Conservation (phyloP, 805 yeast species). For the Ogataea naganishii region DNA sequence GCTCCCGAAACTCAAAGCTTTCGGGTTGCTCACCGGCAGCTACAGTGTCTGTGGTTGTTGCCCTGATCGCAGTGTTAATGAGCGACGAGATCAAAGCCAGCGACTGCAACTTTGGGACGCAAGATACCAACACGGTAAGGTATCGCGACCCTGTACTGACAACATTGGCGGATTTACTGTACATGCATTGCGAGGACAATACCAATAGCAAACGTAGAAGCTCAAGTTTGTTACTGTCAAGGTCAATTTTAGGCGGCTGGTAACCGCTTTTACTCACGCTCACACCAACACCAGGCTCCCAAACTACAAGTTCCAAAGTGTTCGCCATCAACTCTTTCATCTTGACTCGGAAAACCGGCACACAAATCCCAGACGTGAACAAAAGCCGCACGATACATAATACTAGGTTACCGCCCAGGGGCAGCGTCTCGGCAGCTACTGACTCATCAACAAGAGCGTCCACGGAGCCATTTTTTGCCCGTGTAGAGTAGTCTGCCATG, state of each 20-base stretch:
- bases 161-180: constrained; percentile 31
- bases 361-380: constrained; percentile 50
- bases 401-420: constrained; percentile 31
- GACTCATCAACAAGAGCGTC: constrained; percentile 9
- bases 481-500: constrained; percentile 8
- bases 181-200: constrained; percentile 55
- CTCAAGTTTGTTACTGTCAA: constrained; percentile 63
- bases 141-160: constrained; percentile 51
- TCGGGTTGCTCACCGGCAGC: too few species aligned
- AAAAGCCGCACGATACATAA: constrained; percentile 35
- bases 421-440: constrained; percentile 7
- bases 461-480: constrained; percentile 6
- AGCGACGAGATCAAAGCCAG: constrained; percentile 58
- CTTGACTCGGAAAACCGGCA: constrained; percentile 15
- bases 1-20: constrained; percentile 26
- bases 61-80: constrained; percentile 52
- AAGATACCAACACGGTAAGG: constrained; percentile 44
- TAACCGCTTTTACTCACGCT: constrained; percentile 21
- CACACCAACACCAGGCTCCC: constrained; percentile 79
- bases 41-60: constrained; percentile 28
- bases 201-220: constrained; percentile 52
- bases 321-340: constrained; percentile 9
- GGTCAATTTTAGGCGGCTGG: constrained; percentile 25
- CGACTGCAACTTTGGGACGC: constrained; percentile 38
- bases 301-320: constrained; percentile 34